These are phyloP conservation scores for Umbilicaria muhlenbergii DNA, from an alignment of 495 filamentous ascomycete genomes.

Conservation along the genomic window DNA sequence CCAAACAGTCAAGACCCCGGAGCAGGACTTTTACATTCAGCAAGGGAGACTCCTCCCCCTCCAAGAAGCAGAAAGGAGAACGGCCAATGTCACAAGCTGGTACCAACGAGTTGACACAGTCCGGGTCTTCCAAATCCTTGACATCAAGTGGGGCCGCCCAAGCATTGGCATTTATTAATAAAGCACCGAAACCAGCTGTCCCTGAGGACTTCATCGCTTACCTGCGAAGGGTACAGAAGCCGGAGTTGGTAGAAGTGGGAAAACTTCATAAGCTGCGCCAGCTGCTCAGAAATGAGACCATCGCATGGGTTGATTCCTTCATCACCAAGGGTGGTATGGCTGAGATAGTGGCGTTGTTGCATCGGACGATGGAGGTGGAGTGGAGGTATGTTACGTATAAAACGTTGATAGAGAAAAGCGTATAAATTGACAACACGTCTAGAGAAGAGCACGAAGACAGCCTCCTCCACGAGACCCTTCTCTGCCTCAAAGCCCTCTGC, in stretches of 20 bases:
- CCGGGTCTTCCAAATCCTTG: constrained; percentile 31
- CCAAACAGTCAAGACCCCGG: constrained; percentile 41
- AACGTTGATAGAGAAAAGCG: neutral
- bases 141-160: constrained; percentile 25
- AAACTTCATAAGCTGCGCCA: constrained; percentile 86
- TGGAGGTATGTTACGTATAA: constrained; percentile 56
- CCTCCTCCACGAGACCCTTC: constrained; percentile 77
- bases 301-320: constrained; percentile 87
- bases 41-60: constrained; percentile 39
- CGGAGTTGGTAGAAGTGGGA: constrained; percentile 76
- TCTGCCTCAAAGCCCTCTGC: constrained; percentile 89
- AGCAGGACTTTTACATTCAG: constrained; percentile 65
- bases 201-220: constrained; percentile 76
- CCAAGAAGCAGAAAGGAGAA: constrained; percentile 44
- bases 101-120: constrained; percentile 28
- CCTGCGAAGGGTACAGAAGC: constrained; percentile 58
- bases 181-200: constrained; percentile 31
- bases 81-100: constrained; percentile 16
- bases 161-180: constrained; percentile 25
- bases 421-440: constrained; percentile 10
- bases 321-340: constrained; percentile 81
- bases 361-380: constrained; percentile 84
- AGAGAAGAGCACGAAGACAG: constrained; percentile 95
- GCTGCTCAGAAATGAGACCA: constrained; percentile 82
- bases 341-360: constrained; percentile 71